Evolutionary conservation across 2,329 filamentous ascomycete genomes (phyloP).

Genomic region (Xylaria sp.): DNA sequence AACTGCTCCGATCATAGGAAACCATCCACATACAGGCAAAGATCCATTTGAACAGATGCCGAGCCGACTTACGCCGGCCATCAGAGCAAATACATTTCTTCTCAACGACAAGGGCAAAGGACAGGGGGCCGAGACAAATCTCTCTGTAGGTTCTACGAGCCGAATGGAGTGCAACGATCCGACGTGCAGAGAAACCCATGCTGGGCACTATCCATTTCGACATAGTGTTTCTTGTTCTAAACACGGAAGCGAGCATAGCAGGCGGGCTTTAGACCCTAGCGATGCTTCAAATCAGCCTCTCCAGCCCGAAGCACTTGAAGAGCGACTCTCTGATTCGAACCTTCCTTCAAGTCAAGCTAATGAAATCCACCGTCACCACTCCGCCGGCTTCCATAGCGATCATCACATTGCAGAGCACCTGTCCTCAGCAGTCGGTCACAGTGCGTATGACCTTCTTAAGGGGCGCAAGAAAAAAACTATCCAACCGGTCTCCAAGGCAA

Average conservation of each 20-base stretch:
- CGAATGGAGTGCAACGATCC: slow-evolving; percentile 47
- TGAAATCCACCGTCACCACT: slow-evolving; percentile 44
- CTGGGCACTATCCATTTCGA: slow-evolving; percentile 46
- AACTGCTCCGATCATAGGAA: background rate
- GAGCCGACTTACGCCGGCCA: slow-evolving; percentile 21
- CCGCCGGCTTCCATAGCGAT: slow-evolving; percentile 50
- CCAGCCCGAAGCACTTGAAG: background rate
- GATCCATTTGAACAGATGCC: slow-evolving; percentile 9
- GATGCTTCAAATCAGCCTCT: slow-evolving; percentile 6
- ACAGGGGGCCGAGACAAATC: slow-evolving; percentile 13
- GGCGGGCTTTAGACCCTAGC: slow-evolving; percentile 12
- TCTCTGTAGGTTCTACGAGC: slow-evolving; percentile 13
- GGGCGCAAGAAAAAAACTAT: background rate
- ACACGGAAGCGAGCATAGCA: slow-evolving; percentile 40
- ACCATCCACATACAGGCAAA: background rate
- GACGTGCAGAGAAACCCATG: slow-evolving; percentile 48
- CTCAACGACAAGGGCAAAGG: slow-evolving; percentile 40
- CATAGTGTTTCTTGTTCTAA: slow-evolving; percentile 51
- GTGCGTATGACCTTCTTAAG: slow-evolving; percentile 29
- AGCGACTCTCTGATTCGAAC: slow-evolving; percentile 19
- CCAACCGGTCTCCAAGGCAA: slow-evolving; percentile 5
- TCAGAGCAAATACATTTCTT: slow-evolving; percentile 43
- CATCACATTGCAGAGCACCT: slow-evolving; percentile 53
- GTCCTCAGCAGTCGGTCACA: slow-evolving; percentile 38
- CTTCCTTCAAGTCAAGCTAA: slow-evolving; percentile 20